Base-by-base conservation (phyloP, 306 rosid species). In the Begonia loranthoides region DNA sequence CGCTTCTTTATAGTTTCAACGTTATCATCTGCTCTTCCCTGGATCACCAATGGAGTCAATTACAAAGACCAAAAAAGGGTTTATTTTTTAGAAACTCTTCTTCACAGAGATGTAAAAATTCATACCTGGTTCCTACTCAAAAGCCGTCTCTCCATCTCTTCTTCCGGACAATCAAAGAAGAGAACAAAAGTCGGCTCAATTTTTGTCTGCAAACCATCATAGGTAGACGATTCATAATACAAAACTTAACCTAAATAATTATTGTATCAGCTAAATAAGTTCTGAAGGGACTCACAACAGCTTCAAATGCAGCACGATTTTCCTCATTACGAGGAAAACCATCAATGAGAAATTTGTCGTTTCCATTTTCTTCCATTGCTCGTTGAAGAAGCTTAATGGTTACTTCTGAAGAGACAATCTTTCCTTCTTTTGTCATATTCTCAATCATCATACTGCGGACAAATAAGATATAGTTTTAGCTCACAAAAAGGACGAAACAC, bases 281-380 rank as follows among this genome's bases (percentile, higher is more conserved):
- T 15, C 51, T 50, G 40, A 47, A 50, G 58, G 14, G 66, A 49
- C 79, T 73, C 67, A 90, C 99, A 70, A 82, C 96, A 5, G 61
- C 70, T 74, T 92, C 99, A 71, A 92, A 92, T 45, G 99, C 99
- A 33, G 96, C 96, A 67, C 94, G 99, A 62, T 86, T 92, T 83
- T 92, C 99, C 76, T 92, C 96, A 59, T 92, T 86, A 49, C 99
- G 99, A 50, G 99, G 99, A 69, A 92, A 92, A 55, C 99, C 99
- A 76, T 92, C 99, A 73, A 92, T 83, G 49, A 92, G 96, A 79
- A 83, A 92, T 66, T 80, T 92, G 71, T 83, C 82, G 59, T 92
- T 92, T 49, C 79, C 82, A 71, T 41, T 67, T 73, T 72, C 78
- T 68, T 68, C 57, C 61, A 92, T 92, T 70, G 99, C 99, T 54